phyloP scores from a whole-genome alignment of 257 asterid genomes.

The Mentha longifolia region DNA sequence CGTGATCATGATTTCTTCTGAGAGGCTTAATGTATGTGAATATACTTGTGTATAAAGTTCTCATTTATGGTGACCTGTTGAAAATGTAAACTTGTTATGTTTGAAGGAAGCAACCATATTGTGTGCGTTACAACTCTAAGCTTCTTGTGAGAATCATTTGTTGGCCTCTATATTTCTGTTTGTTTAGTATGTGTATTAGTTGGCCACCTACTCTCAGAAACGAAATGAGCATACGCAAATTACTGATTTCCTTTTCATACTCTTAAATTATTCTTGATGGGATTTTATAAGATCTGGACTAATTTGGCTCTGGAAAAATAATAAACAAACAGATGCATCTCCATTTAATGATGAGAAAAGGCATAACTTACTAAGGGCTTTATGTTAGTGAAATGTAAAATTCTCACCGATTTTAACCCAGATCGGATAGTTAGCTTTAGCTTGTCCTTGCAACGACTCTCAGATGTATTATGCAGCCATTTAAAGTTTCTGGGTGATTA shows the following conservation, averaged over 20 bases:
- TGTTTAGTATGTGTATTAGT: constrained; percentile 7
- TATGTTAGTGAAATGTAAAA: not conserved
- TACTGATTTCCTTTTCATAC: too few species aligned
- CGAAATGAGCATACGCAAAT: too few species aligned
- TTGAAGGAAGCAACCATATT: constrained; percentile 15
- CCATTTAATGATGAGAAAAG: not conserved
- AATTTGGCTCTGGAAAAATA: too few species aligned
- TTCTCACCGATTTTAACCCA: not conserved
- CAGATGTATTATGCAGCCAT: not conserved
- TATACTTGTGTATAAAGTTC: constrained; percentile 10
- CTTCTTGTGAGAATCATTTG: not conserved
- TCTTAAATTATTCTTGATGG: too few species aligned
- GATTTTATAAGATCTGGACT: too few species aligned
- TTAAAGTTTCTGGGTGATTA: constrained; percentile 1
- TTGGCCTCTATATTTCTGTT: not conserved
- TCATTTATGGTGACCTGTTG: constrained; percentile 16
- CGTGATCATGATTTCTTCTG: not conserved
- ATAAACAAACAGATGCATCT: not conserved
- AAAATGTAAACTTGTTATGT: constrained; percentile 14
- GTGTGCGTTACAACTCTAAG: constrained; percentile 2
- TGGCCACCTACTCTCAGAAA: constrained; percentile 16
- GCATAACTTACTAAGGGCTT: not conserved
- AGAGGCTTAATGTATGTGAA: constrained; percentile 16
- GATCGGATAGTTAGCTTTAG: not conserved
- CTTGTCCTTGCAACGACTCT: not conserved